Evolutionary conservation across 768 basidiomycete genomes (phyloP).

Genomic region (Mycena polygramma): DNA sequence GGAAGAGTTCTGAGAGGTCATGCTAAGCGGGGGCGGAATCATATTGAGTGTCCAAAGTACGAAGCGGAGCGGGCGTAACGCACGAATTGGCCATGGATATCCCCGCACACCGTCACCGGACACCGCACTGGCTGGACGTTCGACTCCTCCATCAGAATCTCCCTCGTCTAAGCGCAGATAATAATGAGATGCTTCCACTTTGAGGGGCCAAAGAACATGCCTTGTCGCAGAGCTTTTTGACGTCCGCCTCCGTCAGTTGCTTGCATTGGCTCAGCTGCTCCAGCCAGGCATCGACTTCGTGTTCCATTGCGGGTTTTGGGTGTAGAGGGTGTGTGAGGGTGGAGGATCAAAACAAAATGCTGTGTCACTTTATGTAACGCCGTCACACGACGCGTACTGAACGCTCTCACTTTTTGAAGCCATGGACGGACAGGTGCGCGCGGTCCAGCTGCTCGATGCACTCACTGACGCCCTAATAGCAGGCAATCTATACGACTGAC

Average conservation of each 20-base stretch:
- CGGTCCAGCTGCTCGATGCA: not conserved
- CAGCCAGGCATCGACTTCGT: slow-evolving; percentile 97
- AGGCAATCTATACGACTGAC: slow-evolving; percentile 89
- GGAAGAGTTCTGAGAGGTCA: slow-evolving; percentile 98
- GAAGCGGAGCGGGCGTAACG: slow-evolving; percentile 56
- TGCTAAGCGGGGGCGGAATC: slow-evolving; percentile 68
- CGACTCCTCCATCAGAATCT: slow-evolving; percentile 98
- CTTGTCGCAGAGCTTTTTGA: slow-evolving; percentile 99
- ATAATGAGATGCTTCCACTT: slow-evolving; percentile 23
- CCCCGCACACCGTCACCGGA: slow-evolving; percentile 99
- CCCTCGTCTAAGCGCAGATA: slow-evolving; percentile 79
- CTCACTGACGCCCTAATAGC: slow-evolving; percentile 55
- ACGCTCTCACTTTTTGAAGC: slow-evolving; percentile 27
- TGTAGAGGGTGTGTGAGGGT: slow-evolving; percentile 43
- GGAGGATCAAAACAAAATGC: slow-evolving; percentile 48
- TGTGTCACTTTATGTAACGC: slow-evolving; percentile 50
- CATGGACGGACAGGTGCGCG: slow-evolving; percentile 35
- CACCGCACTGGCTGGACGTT: slow-evolving; percentile 99
- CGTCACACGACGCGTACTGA: slow-evolving; percentile 45
- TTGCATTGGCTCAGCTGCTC: slow-evolving; percentile 97
- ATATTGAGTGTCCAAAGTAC: slow-evolving; percentile 1
- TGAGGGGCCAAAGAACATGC: slow-evolving; percentile 60
- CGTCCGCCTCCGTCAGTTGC: slow-evolving; percentile 93
- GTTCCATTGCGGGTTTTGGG: slow-evolving; percentile 58
- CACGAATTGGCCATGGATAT: slow-evolving; percentile 99